phyloP scores from a whole-genome alignment of 257 asterid genomes.

The Solanum piurae region DNA sequence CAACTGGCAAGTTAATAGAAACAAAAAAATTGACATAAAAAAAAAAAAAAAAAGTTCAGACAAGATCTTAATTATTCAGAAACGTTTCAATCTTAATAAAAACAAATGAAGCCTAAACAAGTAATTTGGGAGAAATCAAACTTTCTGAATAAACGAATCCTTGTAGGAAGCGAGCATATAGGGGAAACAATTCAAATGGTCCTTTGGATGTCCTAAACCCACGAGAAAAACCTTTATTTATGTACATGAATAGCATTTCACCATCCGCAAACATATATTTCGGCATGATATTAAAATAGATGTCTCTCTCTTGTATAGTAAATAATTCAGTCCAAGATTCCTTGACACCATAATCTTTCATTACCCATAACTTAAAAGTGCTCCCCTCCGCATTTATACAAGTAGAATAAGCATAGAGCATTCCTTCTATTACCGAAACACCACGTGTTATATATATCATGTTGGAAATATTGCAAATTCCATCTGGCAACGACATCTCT shows the following conservation, averaged over 20 bases:
- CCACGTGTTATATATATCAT: rapidly evolving
- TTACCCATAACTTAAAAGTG: neutral
- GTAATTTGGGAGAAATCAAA: neutral
- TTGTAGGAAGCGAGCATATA: neutral
- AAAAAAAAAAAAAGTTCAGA: neutral
- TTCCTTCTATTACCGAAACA: neutral
- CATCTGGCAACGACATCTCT: neutral
- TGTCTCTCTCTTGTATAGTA: neutral
- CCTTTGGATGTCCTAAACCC: neutral
- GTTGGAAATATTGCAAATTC: neutral
- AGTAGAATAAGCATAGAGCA: neutral
- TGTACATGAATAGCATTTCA: neutral
- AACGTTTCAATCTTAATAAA: neutral
- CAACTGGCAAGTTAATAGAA: neutral
- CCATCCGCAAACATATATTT: neutral
- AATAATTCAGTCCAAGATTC: neutral
- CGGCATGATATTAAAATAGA: rapidly evolving
- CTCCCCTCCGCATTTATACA: neutral
- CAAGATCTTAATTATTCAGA: too few relatives aligned
- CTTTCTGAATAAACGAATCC: neutral
- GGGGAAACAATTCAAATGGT: neutral
- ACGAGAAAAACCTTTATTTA: neutral
- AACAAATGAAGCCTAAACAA: neutral
- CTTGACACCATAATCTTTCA: neutral
- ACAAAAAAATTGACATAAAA: neutral